phyloP scores from a whole-genome alignment of 116 monocot species.

The Dioscorea cayenensis region DNA sequence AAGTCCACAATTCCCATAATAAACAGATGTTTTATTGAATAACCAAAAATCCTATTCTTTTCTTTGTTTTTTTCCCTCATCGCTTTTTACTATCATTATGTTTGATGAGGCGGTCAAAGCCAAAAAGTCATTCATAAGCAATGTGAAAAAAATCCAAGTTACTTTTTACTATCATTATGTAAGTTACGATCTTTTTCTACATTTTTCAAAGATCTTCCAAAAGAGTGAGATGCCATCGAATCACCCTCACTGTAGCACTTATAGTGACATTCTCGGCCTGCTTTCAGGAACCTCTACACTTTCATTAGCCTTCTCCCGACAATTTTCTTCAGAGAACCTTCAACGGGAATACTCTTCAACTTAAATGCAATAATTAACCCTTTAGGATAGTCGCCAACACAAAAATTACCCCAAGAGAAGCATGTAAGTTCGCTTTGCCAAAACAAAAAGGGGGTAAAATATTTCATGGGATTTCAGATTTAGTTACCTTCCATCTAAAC shows the following conservation, averaged over 20 bases:
- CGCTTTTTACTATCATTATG: too few species aligned
- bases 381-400: constrained; percentile 59
- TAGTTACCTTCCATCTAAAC: constrained; percentile 41
- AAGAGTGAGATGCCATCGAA: neutral
- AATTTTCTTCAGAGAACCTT: constrained; percentile 18
- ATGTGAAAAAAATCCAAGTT: too few species aligned
- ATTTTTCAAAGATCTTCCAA: constrained; percentile 14
- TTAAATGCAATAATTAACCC: constrained; percentile 78
- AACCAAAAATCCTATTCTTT: too few species aligned
- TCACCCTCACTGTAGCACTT: constrained; percentile 8
- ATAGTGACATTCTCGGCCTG: constrained; percentile 11
- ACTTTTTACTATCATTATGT: constrained; percentile 16
- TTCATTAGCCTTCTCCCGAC: constrained; percentile 7
- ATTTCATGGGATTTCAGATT: neutral
- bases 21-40: too few species aligned
- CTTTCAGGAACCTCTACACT: neutral
- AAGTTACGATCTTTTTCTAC: constrained; percentile 20
- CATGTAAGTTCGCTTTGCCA: neutral
- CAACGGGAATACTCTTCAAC: constrained; percentile 30
- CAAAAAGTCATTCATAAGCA: too few species aligned
- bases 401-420: neutral
- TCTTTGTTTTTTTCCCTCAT: too few species aligned
- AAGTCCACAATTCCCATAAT: too few species aligned
- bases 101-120: too few species aligned
- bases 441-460: neutral